Percentiles rank a stretch among this genome's conserved stretches.
Evolutionary conservation across 169 alveolate genomes (phyloP).

Genomic region (Neospora caninum): DNA sequence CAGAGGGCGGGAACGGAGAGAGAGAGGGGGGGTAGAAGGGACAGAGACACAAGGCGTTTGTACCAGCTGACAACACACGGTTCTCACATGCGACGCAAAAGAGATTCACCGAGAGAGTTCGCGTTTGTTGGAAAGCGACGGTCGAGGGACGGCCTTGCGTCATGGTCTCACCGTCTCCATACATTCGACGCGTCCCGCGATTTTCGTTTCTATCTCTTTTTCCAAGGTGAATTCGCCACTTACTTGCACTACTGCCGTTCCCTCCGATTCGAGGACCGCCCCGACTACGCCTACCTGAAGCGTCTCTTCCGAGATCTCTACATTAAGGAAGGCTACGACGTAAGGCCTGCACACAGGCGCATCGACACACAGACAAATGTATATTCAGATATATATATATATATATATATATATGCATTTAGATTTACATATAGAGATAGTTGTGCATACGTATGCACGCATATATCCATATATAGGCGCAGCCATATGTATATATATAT

Average conservation of each 20-base stretch:
- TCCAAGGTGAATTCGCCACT: conserved; percentile 78
- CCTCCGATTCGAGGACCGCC: conserved; percentile 85
- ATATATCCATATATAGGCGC: not conserved
- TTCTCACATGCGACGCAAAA: too few relatives aligned
- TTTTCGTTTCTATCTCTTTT: too few relatives aligned
- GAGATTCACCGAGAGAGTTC: too few relatives aligned
- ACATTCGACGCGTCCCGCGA: too few relatives aligned
- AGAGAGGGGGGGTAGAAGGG: too few relatives aligned
- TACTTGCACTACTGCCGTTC: conserved; percentile 83
- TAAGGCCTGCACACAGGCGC: conserved; percentile 5
- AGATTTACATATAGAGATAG: not conserved
- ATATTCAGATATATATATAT: not conserved
- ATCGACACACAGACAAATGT: not conserved
- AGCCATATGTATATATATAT: not conserved
- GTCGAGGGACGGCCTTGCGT: too few relatives aligned
- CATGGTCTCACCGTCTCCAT: too few relatives aligned
- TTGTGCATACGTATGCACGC: not conserved
- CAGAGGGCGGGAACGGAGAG: too few relatives aligned
- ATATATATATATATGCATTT: not conserved
- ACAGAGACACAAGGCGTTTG: too few relatives aligned
- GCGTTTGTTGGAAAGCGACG: too few relatives aligned
- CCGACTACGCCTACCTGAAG: conserved; percentile 90
- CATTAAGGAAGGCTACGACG: conserved; percentile 87
- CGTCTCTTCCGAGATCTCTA: conserved; percentile 94
- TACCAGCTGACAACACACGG: too few relatives aligned